Evolutionary conservation across 1,284 basidiomycete species (phyloP).

Genomic region (Lentinus polychrous): DNA sequence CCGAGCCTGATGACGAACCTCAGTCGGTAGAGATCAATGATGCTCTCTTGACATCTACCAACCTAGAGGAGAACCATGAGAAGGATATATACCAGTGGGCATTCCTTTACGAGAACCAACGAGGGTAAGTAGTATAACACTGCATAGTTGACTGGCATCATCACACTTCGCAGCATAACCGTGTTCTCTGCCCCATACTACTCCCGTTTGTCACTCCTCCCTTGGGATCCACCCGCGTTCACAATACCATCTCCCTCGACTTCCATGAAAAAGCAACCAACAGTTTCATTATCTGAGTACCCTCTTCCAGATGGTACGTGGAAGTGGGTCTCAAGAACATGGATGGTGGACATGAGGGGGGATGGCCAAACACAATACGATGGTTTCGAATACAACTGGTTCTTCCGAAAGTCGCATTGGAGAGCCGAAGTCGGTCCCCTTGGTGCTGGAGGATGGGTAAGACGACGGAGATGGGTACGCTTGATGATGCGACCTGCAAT

Average conservation of each 20-base stretch:
- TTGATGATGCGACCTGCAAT: slow-evolving; percentile 65
- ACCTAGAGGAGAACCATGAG: slow-evolving; percentile 26
- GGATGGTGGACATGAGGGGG: slow-evolving; percentile 84
- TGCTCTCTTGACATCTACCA: slow-evolving; percentile 1
- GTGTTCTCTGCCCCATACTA: slow-evolving; percentile 70
- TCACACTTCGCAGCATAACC: slow-evolving; percentile 40
- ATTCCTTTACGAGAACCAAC: slow-evolving; percentile 70
- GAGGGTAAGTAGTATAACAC: slow-evolving; percentile 44
- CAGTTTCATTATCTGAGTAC: slow-evolving; percentile 53
- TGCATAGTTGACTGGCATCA: neutral
- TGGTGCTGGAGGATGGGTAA: slow-evolving; percentile 63
- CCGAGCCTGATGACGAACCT: neutral
- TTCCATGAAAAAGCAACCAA: slow-evolving; percentile 34
- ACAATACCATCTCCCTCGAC: slow-evolving; percentile 45
- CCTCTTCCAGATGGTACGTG: slow-evolving; percentile 77
- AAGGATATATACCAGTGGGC: slow-evolving; percentile 67
- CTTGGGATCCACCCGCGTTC: slow-evolving; percentile 69
- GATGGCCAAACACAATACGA: slow-evolving; percentile 73
- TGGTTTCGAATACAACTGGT: slow-evolving; percentile 80
- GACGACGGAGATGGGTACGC: slow-evolving; percentile 69
- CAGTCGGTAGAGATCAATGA: neutral
- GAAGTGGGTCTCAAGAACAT: slow-evolving; percentile 70
- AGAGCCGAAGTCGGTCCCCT: slow-evolving; percentile 49
- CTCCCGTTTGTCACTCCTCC: slow-evolving; percentile 61
- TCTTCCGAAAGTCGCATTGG: slow-evolving; percentile 62